Evolutionary conservation across 2,329 filamentous ascomycete species (phyloP), one percentile per base, ranked within the genome.

Genomic region (Claviceps humidiphila): DNA sequence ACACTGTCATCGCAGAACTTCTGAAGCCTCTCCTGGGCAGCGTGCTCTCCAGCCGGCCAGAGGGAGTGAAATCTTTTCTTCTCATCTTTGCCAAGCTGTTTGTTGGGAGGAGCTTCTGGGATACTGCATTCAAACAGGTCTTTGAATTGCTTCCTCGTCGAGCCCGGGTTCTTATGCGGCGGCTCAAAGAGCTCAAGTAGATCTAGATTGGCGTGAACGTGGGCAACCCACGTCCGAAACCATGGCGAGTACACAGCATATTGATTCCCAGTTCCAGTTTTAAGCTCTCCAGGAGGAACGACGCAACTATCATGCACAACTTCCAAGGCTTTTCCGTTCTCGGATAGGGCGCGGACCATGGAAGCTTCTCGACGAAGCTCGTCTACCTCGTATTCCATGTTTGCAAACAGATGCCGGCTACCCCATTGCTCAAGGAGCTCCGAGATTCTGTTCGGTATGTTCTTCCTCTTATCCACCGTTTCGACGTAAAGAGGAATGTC

Each of bases 321-420:
- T n/a, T 83, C 76, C 58, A 94, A 82, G 1, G 77, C 74, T 47
- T 91, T 78, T 0, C 79, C 83, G 13, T 76, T 77, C 16, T 81
- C 74, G 1, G 84, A 68, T 54, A 84, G 78, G 42, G 74, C 65
- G 30, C 71, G 75, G 1, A 87, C 75, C 60, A 95, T 68, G 30
- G 72, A 73, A 1, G 82, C 80, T 60, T 96, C 90, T 5, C 89
- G 75, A 44, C 89, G 74, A 53, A 95, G 68, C 68, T 95, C 90
- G 62, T 96, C 90, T 0, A 94, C 88, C 65, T 95, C 90, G 61
- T 95, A 95, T 64, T 95, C 89, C 53, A 89, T 80, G 62, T 95
- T 95, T 47, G 85, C 82, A 60, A 82, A 94, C 2, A 95, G 58
- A 60, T 93, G 85, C 48, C 75, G 83, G 1, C 80, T 84, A 0